Percentiles rank a stretch among this genome's conserved stretches.
Conservation (phyloP, 306 rosid genomes). For the Glycine latifolia region DNA sequence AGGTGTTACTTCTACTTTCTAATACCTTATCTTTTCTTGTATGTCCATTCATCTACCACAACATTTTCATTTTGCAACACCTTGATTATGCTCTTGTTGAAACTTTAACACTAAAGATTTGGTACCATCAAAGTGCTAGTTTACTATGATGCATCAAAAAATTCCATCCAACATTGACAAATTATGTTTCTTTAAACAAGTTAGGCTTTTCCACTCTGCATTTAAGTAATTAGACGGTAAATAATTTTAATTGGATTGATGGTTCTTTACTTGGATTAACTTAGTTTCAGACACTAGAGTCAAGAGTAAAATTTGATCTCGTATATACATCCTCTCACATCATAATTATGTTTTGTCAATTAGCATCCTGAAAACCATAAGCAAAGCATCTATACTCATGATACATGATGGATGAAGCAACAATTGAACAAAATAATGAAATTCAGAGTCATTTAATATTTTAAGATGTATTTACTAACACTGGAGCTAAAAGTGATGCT, state of each 20-base stretch:
- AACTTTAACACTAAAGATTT: slow-evolving; percentile 18
- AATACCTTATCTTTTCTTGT: not conserved
- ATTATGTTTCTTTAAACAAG: slow-evolving; percentile 17
- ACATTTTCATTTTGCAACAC: not conserved
- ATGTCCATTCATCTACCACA: too few relatives aligned
- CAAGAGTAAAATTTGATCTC: slow-evolving; percentile 35
- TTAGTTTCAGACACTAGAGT: slow-evolving; percentile 40
- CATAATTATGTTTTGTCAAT: slow-evolving; percentile 31
- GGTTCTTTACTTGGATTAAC: slow-evolving; percentile 27
- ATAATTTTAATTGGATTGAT: slow-evolving; percentile 28
- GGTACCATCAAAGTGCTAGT: slow-evolving; percentile 18
- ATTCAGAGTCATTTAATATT: slow-evolving; percentile 35
- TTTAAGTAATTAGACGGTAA: slow-evolving; percentile 15
- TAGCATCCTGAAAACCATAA: slow-evolving; percentile 42
- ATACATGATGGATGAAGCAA: slow-evolving; percentile 38
- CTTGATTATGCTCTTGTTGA: not conserved
- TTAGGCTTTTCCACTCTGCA: slow-evolving; percentile 27
- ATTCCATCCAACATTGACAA: slow-evolving; percentile 17
- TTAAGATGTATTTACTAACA: slow-evolving; percentile 59
- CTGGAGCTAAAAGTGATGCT: slow-evolving; percentile 90
- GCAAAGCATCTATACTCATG: slow-evolving; percentile 30
- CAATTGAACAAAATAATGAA: slow-evolving; percentile 14
- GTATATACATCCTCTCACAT: slow-evolving; percentile 32
- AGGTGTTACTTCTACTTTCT: not conserved
- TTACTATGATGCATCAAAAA: slow-evolving; percentile 26